A percentile compares a stretch with the other conserved stretches of the same genome.
These are phyloP conservation scores for Gamarada debralockiae DNA, from an alignment of 495 filamentous ascomycete species.

Conservation along the genomic window DNA sequence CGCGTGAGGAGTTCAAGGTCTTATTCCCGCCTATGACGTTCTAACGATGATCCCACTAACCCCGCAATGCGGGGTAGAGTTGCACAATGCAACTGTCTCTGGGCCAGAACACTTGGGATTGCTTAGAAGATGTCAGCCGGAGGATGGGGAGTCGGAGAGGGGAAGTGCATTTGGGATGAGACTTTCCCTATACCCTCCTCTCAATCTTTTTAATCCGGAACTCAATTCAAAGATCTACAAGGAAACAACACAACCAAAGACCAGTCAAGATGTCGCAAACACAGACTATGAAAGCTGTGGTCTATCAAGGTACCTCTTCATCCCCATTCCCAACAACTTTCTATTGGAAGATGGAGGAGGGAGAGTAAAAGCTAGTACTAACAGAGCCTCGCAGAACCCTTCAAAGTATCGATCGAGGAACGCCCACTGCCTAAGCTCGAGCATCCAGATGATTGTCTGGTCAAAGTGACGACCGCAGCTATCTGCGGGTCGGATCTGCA, in stretches of 20 bases:
- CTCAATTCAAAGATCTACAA: not conserved
- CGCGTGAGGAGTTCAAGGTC: too few relatives aligned
- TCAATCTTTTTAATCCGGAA: not conserved
- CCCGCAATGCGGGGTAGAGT: too few relatives aligned
- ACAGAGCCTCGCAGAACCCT: constrained; percentile 11
- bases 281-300: constrained; percentile 18
- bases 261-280: constrained; percentile 17
- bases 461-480: constrained; percentile 54
- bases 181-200: too few relatives aligned
- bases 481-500: constrained; percentile 43
- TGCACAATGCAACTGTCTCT: too few relatives aligned
- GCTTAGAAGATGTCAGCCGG: too few relatives aligned
- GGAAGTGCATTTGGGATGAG: too few relatives aligned
- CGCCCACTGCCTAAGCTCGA: constrained; percentile 45
- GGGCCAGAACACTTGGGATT: too few relatives aligned
- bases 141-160: too few relatives aligned
- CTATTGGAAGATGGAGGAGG: not conserved
- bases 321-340: not conserved
- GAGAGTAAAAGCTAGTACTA: not conserved
- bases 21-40: too few relatives aligned
- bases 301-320: constrained; percentile 13
- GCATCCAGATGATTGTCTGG: constrained; percentile 50
- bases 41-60: too few relatives aligned
- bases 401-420: constrained; percentile 27
- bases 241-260: not conserved